These are phyloP conservation scores for Nitzschia palea DNA, from an alignment of 108 stramenopile species.

Conservation along the genomic window DNA sequence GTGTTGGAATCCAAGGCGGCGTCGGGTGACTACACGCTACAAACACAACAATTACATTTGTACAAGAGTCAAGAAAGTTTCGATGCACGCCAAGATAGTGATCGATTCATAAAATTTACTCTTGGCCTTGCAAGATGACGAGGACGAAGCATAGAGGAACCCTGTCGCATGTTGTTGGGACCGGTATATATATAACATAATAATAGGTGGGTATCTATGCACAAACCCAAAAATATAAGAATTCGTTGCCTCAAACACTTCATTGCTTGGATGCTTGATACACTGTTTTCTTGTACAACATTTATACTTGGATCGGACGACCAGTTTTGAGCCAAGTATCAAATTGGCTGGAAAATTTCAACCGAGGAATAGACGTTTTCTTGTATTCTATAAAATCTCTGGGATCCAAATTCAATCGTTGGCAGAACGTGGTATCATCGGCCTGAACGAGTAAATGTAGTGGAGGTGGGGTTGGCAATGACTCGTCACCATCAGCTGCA, in stretches of 20 bases:
- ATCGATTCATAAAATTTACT: not conserved
- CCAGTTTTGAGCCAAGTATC: slow-evolving; percentile 82
- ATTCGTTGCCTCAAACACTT: too few relatives aligned
- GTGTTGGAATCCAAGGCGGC: slow-evolving; percentile 14
- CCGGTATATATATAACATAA: too few relatives aligned
- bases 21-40: not conserved
- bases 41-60: not conserved
- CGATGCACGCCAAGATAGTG: not conserved
- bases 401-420: slow-evolving; percentile 40
- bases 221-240: too few relatives aligned
- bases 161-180: too few relatives aligned
- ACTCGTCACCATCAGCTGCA: slow-evolving; percentile 5
- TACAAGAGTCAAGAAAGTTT: not conserved
- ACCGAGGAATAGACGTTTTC: slow-evolving; percentile 55
- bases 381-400: slow-evolving; percentile 57
- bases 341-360: slow-evolving; percentile 81
- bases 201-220: too few relatives aligned
- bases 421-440: slow-evolving; percentile 67
- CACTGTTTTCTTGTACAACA: not conserved
- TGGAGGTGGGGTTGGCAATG: slow-evolving; percentile 35
- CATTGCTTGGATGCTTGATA: not conserved
- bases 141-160: too few relatives aligned
- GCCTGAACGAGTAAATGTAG: slow-evolving; percentile 69
- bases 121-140: too few relatives aligned
- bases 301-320: slow-evolving; percentile 56